Evolutionary conservation across 805 yeast genomes (phyloP).

Genomic region (Candida yuanshanica): DNA sequence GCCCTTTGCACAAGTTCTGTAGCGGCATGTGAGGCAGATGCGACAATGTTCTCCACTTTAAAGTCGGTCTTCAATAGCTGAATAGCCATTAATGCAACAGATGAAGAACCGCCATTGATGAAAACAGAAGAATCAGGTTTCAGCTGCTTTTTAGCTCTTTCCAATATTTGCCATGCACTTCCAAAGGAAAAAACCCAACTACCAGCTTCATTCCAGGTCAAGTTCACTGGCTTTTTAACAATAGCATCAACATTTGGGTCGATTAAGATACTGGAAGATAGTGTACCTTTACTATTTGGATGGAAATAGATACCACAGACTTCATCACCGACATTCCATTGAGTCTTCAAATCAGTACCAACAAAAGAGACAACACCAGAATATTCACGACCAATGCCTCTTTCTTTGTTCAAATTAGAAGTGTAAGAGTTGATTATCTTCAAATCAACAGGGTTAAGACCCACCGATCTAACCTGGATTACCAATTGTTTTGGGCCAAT

Average conservation of each 20-base stretch:
- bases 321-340: constrained; percentile 50
- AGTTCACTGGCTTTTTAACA: constrained; percentile 39
- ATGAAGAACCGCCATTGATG: constrained; percentile 71
- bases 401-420: constrained; percentile 44
- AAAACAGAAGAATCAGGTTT: constrained; percentile 45
- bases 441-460: constrained; percentile 62
- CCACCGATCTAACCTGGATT: constrained; percentile 53
- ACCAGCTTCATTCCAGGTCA: constrained; percentile 52
- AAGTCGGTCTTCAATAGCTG: constrained; percentile 52
- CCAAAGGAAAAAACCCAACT: constrained; percentile 59
- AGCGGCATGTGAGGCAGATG: constrained; percentile 53
- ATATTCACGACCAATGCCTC: constrained; percentile 70
- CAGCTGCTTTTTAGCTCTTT: constrained; percentile 24
- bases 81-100: constrained; percentile 60
- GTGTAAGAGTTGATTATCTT: constrained; percentile 52
- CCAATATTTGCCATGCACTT: constrained; percentile 50
- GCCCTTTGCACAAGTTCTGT: constrained; percentile 33
- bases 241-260: constrained; percentile 47
- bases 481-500: constrained; percentile 42
- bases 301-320: constrained; percentile 62
- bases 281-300: constrained; percentile 47
- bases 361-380: constrained; percentile 53
- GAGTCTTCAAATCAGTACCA: constrained; percentile 37
- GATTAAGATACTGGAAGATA: constrained; percentile 50
- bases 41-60: constrained; percentile 46